phyloP scores from a whole-genome alignment of 441 rosid genomes.

The Pelargonium citronellum region DNA sequence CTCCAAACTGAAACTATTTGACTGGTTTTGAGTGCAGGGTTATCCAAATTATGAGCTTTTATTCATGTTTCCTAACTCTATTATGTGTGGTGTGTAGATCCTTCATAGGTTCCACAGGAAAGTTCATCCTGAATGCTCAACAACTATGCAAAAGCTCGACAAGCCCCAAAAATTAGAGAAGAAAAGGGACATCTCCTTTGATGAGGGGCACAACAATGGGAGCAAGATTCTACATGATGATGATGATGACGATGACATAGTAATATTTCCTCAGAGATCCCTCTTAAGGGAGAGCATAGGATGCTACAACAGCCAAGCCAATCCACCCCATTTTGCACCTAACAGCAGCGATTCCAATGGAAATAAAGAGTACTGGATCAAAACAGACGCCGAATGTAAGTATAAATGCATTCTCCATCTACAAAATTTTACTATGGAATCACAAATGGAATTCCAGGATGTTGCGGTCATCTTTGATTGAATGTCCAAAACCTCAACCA shows the following conservation, averaged over 20 bases:
- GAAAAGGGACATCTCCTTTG: constrained; percentile 29
- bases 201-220: constrained; percentile 28
- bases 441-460: neutral
- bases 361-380: constrained; percentile 73
- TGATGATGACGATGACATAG: constrained; percentile 24
- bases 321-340: constrained; percentile 37
- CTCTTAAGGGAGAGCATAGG: constrained; percentile 28
- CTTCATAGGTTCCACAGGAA: constrained; percentile 70
- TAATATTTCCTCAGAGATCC: constrained; percentile 31
- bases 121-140: constrained; percentile 70
- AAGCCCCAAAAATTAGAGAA: constrained; percentile 38
- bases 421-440: neutral
- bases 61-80: constrained; percentile 3
- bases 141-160: constrained; percentile 30
- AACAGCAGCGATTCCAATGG: constrained; percentile 47
- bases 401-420: constrained; percentile 13
- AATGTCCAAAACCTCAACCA: neutral
- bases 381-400: constrained; percentile 81
- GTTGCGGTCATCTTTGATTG: neutral
- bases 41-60: constrained; percentile 10
- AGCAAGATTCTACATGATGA: constrained; percentile 33
- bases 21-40: neutral
- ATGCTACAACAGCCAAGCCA: constrained; percentile 43
- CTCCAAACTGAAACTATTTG: neutral
- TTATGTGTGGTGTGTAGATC: constrained; percentile 37